Evolutionary conservation across 2,329 filamentous ascomycete species (phyloP).

Genomic region (Parascedosporium putredinis): DNA sequence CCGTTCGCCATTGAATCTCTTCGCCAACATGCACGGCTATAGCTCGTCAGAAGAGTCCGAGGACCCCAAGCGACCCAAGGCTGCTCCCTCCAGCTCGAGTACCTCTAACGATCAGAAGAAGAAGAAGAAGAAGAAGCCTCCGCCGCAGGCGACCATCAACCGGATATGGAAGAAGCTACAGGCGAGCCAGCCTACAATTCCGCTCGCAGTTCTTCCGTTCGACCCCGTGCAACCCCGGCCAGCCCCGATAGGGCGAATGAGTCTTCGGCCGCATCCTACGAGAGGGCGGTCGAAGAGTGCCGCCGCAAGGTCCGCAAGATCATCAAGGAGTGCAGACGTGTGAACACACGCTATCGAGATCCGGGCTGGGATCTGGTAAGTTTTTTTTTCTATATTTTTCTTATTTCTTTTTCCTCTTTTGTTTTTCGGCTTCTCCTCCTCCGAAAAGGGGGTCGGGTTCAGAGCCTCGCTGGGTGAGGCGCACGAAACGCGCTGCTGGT

Average conservation of each 20-base stretch:
- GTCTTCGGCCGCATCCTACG: conserved; percentile 48
- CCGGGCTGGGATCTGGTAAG: conserved; percentile 48
- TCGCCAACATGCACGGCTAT: conserved; percentile 29
- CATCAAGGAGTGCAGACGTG: conserved; percentile 54
- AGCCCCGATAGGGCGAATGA: conserved; percentile 46
- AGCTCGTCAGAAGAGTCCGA: conserved; percentile 41
- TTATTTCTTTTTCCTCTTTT: conserved; percentile 19
- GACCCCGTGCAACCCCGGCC: conserved; percentile 44
- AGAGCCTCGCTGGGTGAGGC: no score
- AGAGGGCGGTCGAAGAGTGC: conserved; percentile 54
- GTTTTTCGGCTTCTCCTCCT: background rate
- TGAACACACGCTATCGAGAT: conserved; percentile 73
- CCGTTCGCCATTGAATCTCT: background rate
- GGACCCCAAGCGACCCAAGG: conserved; percentile 28
- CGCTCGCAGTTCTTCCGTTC: conserved; percentile 54
- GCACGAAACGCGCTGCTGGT: no score
- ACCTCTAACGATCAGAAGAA: conserved; percentile 33
- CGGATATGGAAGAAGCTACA: conserved; percentile 54
- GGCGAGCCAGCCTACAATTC: conserved; percentile 51
- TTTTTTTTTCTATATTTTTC: conserved; percentile 19
- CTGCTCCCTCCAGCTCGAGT: conserved; percentile 22
- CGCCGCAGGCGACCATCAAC: conserved; percentile 57
- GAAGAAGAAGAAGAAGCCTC: conserved; percentile 46
- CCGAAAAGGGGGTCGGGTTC: no score
- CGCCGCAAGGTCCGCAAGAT: conserved; percentile 51